These are phyloP conservation scores for Paraconiothyrium brasiliense DNA, from an alignment of 2,329 filamentous ascomycete genomes.

Conservation along the genomic window DNA sequence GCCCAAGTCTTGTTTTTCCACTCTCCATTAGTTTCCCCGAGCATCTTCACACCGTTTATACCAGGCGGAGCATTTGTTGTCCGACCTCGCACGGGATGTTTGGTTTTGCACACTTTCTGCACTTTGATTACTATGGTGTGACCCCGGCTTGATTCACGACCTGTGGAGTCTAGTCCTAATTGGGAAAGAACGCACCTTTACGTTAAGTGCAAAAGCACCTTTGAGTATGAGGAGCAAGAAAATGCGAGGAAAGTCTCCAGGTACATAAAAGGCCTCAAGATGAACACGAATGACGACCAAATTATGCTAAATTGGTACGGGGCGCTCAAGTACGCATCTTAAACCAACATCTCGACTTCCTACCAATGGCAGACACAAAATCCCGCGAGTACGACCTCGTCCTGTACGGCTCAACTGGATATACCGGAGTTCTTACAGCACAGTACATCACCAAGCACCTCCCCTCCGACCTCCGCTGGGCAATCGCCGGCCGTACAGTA, in stretches of 20 bases:
- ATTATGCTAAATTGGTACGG: neutral
- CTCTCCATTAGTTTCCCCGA: no score
- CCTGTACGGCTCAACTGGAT: constrained; percentile 24
- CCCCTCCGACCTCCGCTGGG: constrained; percentile 20
- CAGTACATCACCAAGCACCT: constrained; percentile 20
- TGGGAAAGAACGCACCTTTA: neutral
- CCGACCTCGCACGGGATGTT: neutral
- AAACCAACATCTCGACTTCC: neutral
- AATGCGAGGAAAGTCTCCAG: neutral
- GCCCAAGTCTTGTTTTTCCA: neutral
- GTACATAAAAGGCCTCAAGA: neutral
- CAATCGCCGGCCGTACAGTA: constrained; percentile 18
- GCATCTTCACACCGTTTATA: neutral
- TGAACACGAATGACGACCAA: neutral
- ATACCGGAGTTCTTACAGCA: constrained; percentile 21
- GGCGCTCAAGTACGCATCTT: neutral
- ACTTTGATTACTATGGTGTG: neutral
- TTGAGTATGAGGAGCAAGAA: neutral
- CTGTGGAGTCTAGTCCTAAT: constrained; percentile 4
- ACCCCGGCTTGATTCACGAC: neutral
- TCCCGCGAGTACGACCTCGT: constrained; percentile 20
- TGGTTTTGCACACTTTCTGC: neutral
- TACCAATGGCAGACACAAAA: neutral
- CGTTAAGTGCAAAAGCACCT: neutral
- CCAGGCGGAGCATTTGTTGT: neutral